A percentile compares a stretch with the other conserved stretches of the same genome.
These are phyloP conservation scores for Irineochytrium annulatum DNA, from an alignment of 192 early-diverging fungal genomes.

Conservation along the genomic window DNA sequence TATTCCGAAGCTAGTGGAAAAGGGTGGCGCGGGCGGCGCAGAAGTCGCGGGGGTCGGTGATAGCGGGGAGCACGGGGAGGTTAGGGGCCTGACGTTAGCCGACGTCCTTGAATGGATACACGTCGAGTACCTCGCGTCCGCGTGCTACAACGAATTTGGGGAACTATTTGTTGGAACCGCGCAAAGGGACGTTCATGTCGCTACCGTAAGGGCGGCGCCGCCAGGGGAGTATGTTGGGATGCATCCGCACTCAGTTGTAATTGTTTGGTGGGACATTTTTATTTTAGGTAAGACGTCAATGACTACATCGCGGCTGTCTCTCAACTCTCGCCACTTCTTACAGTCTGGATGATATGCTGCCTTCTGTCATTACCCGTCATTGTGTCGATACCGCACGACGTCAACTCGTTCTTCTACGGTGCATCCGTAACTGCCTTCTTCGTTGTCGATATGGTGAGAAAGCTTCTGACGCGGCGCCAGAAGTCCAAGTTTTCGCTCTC, in stretches of 20 bases:
- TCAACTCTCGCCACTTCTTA: neutral
- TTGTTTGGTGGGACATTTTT: slow-evolving; percentile 31
- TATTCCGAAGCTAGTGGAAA: too few relatives aligned
- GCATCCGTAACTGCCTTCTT: slow-evolving; percentile 8
- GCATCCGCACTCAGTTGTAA: slow-evolving; percentile 18
- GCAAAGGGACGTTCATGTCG: neutral
- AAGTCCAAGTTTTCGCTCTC: neutral
- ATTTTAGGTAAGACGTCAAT: slow-evolving; percentile 33
- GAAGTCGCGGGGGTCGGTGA: too few relatives aligned
- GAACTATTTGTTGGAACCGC: neutral
- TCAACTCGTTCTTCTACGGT: neutral
- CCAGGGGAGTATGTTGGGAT: slow-evolving; percentile 5
- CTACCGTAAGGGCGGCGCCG: neutral
- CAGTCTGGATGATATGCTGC: slow-evolving; percentile 10
- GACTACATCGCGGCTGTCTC: too few relatives aligned
- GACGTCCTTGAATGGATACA: too few relatives aligned
- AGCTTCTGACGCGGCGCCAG: neutral
- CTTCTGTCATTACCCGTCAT: slow-evolving; percentile 21
- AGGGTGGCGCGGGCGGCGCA: too few relatives aligned
- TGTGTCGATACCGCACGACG: slow-evolving; percentile 9
- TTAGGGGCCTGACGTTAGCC: too few relatives aligned
- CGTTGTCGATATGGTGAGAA: slow-evolving; percentile 13
- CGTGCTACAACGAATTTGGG: slow-evolving; percentile 1
- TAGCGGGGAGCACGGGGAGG: too few relatives aligned
- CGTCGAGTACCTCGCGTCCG: neutral